Evolutionary conservation across 2,329 filamentous ascomycete species (phyloP).

Genomic region (Diaporthe sp.): DNA sequence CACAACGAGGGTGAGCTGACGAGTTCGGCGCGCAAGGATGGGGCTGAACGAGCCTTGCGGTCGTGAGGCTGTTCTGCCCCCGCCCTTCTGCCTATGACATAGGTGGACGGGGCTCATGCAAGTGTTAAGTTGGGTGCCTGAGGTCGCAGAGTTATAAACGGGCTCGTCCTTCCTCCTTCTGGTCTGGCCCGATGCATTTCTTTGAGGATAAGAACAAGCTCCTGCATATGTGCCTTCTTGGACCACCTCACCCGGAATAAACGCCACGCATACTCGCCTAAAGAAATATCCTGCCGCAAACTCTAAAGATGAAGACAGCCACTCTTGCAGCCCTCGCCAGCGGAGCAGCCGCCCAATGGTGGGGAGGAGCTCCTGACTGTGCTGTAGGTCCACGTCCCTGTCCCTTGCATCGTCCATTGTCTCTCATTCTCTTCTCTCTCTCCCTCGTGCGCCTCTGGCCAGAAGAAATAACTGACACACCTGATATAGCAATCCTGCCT

Average conservation of each 20-base stretch:
- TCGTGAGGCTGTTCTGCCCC: conserved; percentile 20
- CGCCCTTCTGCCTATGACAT: conserved; percentile 19
- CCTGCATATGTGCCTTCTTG: neutral
- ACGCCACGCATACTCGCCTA: neutral
- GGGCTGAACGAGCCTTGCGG: conserved; percentile 25
- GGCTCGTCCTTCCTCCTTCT: neutral
- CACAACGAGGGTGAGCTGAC: conserved; percentile 3
- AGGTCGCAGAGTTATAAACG: conserved; percentile 9
- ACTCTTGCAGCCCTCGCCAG: conserved; percentile 35
- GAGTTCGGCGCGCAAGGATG: neutral
- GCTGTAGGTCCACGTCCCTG: conserved; percentile 52
- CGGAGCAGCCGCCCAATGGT: conserved; percentile 52
- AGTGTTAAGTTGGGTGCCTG: neutral
- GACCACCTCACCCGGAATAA: neutral
- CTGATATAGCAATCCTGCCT: conserved; percentile 56
- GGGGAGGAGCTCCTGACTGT: conserved; percentile 56
- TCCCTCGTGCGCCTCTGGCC: neutral
- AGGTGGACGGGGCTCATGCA: neutral
- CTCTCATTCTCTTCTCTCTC: neutral
- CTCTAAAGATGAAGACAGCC: conserved; percentile 25
- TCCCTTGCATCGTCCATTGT: neutral
- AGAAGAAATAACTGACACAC: conserved; percentile 26
- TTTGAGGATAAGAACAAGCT: neutral
- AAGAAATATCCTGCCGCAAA: neutral
- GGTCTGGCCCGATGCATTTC: neutral